Conservation (phyloP, 1,284 basidiomycete species). For the Ceratobasidium sp. region DNA sequence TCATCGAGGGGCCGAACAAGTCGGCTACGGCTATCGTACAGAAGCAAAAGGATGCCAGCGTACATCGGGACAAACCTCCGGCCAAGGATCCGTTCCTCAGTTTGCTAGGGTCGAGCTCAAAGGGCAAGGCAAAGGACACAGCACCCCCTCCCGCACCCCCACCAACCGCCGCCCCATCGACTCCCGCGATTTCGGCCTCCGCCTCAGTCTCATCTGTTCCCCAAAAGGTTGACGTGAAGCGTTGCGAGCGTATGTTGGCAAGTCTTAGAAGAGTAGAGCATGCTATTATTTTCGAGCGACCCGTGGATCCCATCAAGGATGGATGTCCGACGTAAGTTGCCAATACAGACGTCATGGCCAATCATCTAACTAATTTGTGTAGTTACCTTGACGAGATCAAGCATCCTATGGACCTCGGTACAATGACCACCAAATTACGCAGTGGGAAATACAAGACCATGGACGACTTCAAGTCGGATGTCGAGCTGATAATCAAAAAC, state of each 20-base stretch:
- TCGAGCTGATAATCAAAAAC: slow-evolving; percentile 87
- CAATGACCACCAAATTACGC: slow-evolving; percentile 76
- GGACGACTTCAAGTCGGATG: slow-evolving; percentile 82
- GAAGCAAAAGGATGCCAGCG: slow-evolving; percentile 5
- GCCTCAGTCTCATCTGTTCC: slow-evolving; percentile 45
- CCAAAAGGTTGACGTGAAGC: slow-evolving; percentile 56
- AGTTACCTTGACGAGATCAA: slow-evolving; percentile 94
- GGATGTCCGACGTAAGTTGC: slow-evolving; percentile 83
- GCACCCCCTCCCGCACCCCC: slow-evolving; percentile 37
- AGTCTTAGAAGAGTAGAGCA: slow-evolving; percentile 70
- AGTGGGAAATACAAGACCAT: slow-evolving; percentile 73
- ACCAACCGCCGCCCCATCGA: slow-evolving; percentile 26
- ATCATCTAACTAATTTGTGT: slow-evolving; percentile 37
- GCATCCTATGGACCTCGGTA: slow-evolving; percentile 93
- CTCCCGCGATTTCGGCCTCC: slow-evolving; percentile 6
- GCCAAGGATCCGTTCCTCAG: slow-evolving; percentile 28
- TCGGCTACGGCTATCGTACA: neutral
- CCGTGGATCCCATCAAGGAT: slow-evolving; percentile 84
- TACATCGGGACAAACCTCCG: slow-evolving; percentile 18
- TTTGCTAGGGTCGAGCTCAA: slow-evolving; percentile 16
- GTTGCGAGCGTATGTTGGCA: slow-evolving; percentile 45
- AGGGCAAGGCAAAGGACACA: slow-evolving; percentile 35
- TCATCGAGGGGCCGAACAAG: slow-evolving; percentile 9
- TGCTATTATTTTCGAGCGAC: slow-evolving; percentile 77
- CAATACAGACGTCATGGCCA: neutral